Evolutionary conservation across 805 yeast genomes (phyloP).

Genomic region (Kodamaea laetipori): DNA sequence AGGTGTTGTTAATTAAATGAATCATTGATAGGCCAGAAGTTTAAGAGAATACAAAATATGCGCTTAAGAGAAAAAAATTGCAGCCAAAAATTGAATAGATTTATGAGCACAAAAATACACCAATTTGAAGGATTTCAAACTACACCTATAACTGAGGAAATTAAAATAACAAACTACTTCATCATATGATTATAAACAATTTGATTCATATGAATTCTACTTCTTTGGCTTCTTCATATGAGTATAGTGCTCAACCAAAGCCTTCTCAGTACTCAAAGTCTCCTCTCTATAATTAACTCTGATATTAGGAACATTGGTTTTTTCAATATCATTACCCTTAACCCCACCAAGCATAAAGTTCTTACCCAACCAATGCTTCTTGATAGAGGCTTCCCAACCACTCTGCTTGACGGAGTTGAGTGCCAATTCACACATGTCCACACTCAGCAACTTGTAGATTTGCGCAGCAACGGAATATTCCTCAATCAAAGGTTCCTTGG

Average conservation of each 20-base stretch:
- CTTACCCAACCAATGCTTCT: conserved; percentile 90
- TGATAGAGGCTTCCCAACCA: conserved; percentile 87
- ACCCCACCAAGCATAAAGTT: conserved; percentile 58
- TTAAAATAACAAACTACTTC: too few relatives aligned
- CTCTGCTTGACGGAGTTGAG: conserved; percentile 88
- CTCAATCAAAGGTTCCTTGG: conserved; percentile 95
- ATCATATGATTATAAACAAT: not conserved
- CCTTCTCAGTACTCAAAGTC: conserved; percentile 70
- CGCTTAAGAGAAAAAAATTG: not conserved
- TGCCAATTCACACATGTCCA: conserved; percentile 97
- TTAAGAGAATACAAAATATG: too few relatives aligned
- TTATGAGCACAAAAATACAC: too few relatives aligned
- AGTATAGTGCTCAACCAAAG: conserved; percentile 63
- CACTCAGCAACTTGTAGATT: conserved; percentile 89
- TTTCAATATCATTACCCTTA: conserved; percentile 87
- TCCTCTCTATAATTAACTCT: conserved; percentile 83
- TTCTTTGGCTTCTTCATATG: conserved; percentile 10
- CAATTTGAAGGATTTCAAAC: too few relatives aligned
- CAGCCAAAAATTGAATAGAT: too few relatives aligned
- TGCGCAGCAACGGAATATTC: conserved; percentile 99
- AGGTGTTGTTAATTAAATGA: too few relatives aligned
- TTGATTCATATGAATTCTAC: not conserved
- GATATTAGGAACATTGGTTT: conserved; percentile 92
- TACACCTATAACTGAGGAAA: too few relatives aligned
- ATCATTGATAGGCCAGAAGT: too few relatives aligned